Percentiles rank a stretch among this genome's conserved stretches.
These are phyloP conservation scores for Amanita muscaria DNA, from an alignment of 768 basidiomycete species.

Conservation along the genomic window DNA sequence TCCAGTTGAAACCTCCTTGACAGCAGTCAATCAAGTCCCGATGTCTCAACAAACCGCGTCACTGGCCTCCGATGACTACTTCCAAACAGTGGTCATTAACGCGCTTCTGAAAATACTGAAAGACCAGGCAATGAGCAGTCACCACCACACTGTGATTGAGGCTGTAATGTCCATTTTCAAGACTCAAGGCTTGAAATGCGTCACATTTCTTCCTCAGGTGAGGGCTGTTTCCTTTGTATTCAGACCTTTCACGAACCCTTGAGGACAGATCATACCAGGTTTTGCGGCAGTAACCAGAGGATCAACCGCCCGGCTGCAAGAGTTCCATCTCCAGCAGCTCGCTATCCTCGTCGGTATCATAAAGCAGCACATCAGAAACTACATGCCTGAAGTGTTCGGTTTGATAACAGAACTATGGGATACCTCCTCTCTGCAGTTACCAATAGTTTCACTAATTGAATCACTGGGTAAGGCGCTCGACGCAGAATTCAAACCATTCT, in stretches of 20 bases:
- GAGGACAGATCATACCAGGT: conserved; percentile 87
- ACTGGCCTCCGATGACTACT: conserved; percentile 85
- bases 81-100: conserved; percentile 91
- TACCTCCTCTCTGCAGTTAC: conserved; percentile 71
- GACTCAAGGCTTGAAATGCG: conserved; percentile 94
- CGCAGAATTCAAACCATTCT: conserved; percentile 94
- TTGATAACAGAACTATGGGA: conserved; percentile 92
- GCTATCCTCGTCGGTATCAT: conserved; percentile 94
- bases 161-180: conserved; percentile 99
- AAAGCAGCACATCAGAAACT: conserved; percentile 94
- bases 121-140: conserved; percentile 77
- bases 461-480: conserved; percentile 89
- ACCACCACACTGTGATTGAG: conserved; percentile 92
- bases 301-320: conserved; percentile 75
- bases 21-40: conserved; percentile 61
- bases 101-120: conserved; percentile 80
- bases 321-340: conserved; percentile 91
- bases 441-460: conserved; percentile 88
- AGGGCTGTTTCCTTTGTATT: conserved; percentile 4
- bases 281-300: conserved; percentile 83
- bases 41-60: conserved; percentile 51
- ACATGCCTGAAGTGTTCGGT: conserved; percentile 75
- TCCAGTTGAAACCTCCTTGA: conserved; percentile 47
- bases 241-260: neutral
- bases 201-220: conserved; percentile 90